Base-by-base conservation (phyloP, 1,139 yeast species). In the Suhomyces bolitotheri region DNA sequence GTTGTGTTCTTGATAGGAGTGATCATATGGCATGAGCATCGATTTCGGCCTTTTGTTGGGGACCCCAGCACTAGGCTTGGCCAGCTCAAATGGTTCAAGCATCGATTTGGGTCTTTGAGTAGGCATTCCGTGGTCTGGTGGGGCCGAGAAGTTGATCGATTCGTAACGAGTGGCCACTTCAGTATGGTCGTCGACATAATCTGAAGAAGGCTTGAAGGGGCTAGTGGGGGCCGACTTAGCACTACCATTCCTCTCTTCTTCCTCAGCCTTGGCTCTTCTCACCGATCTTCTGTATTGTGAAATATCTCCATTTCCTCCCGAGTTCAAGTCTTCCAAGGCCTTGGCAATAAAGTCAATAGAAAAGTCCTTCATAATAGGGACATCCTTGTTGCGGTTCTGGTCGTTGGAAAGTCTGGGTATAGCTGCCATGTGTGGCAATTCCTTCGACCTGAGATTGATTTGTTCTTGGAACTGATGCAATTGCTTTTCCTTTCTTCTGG, bases 321-420 rank as follows among this genome's bases (percentile, higher is more conserved):
- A 61, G 50, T 80, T 81, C 49, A 84, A 67, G 46, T 80, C 82
- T 50, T 81, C 86, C 34, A 84, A 38, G 61, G 89, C 64, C 69
- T 80, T 51, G 60, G 81, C 66, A 62, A 71, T 51, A 72, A 65
- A 71, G 44, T 71, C 76, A 22, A 71, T 66, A 3, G 74, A 67
- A 41, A 71, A 71, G 43, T 71, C 76, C 43, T 70, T 69, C 45
- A 60, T 56, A 7, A 70, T 59, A 9, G 73, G 73, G 16, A 68
- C 62, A 27, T 50, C 51, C 22, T 41, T 43, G 4, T 17, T 22
- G 9, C 31, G 25, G 10, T 27, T 43, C 22, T 22, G 49, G 41
- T 8, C 47, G 25, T 19, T 38, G 27, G 25, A 22, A 19, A 31
- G 38, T 11, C 32, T 33, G 26, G 36, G 45, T 31, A 20, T 34